Evolutionary conservation across 1,284 basidiomycete species (phyloP), one percentile per base, ranked within the genome.

Genomic region (Pseudozyma sp.): DNA sequence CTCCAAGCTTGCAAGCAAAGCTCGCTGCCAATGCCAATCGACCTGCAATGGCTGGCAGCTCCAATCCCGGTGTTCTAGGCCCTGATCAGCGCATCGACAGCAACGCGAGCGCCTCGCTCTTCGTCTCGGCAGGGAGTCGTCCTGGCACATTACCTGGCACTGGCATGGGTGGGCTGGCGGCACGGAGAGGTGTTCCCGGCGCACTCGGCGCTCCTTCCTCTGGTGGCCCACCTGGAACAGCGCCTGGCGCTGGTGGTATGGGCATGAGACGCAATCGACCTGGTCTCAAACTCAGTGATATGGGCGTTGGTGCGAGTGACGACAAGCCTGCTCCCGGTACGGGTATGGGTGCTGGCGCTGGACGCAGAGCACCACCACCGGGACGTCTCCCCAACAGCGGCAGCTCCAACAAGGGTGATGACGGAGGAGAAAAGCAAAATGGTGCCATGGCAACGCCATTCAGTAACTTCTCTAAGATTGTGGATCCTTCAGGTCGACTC

Each of bases 401-500:
- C 76, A 83, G 16, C 43, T 45, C 61, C 34, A 39, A 42, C 52
- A 69, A 75, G 44, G 12, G 31, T 25, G 34, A 14, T 21, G 57
- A 62, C 6, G 54, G 51, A 2, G 39, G 43, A 19, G 39, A 31
- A 9, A 50, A 58, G 51, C 49, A 56, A 31, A 50, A 59, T 54
- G 86, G 87, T 64, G 67, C 79, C 40, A 88, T 90, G 77, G 89
- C 88, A 64, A 92, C 92, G 25, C 93, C 93, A 18, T 99, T 99
- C 86, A 89, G 91, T 52, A 97, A 95, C 85, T 97, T 97, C 85
- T 90, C 91, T 77, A 94, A 92, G 87, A 96, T 98, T 81, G 93
- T 98, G 92, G 96, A 99, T 87, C 94, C 95, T 0, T 94, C 93
- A 1, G 96, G 96, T 18, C 91, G 91, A 1, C 91, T 99, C 80